phyloP scores from a whole-genome alignment of 495 filamentous ascomycete genomes.

The Parmelia sp. region DNA sequence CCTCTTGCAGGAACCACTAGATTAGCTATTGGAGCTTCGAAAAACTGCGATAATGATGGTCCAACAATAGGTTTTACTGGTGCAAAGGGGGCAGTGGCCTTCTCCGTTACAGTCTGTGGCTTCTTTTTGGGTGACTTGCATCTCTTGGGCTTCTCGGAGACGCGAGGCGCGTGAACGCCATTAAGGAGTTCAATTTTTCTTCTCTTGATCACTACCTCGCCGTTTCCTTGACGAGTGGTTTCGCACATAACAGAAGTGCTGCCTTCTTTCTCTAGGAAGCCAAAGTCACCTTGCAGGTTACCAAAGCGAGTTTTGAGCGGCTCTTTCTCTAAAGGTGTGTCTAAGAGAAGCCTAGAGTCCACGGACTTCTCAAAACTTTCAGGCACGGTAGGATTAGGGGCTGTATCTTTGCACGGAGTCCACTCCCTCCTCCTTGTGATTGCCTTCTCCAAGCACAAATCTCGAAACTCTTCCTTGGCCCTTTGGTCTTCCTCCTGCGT shows the following conservation, averaged over 20 bases:
- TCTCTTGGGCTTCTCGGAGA: constrained; percentile 38
- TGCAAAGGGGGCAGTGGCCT: constrained; percentile 72
- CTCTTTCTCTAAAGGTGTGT: constrained; percentile 22
- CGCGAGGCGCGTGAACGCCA: constrained; percentile 19
- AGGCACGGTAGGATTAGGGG: constrained; percentile 11
- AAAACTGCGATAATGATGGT: constrained; percentile 32
- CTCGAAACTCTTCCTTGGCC: constrained; percentile 12
- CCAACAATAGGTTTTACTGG: constrained; percentile 28
- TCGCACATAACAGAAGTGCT: neutral
- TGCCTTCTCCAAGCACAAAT: constrained; percentile 40
- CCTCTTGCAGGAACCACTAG: neutral
- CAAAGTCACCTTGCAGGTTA: constrained; percentile 28
- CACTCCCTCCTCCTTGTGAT: constrained; percentile 47
- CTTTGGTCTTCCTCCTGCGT: constrained; percentile 22
- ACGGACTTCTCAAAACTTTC: constrained; percentile 25
- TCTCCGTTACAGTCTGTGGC: constrained; percentile 74
- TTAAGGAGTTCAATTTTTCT: constrained; percentile 25
- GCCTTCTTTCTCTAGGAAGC: constrained; percentile 20
- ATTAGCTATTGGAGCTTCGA: constrained; percentile 17
- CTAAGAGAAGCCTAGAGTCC: neutral
- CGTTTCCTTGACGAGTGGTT: neutral
- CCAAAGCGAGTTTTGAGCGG: constrained; percentile 23
- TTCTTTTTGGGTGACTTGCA: constrained; percentile 61
- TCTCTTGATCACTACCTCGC: constrained; percentile 13
- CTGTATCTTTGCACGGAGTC: constrained; percentile 45